Evolutionary conservation across 2,329 filamentous ascomycete genomes (phyloP).

Genomic region (Tolypocladium cylindrosporum): DNA sequence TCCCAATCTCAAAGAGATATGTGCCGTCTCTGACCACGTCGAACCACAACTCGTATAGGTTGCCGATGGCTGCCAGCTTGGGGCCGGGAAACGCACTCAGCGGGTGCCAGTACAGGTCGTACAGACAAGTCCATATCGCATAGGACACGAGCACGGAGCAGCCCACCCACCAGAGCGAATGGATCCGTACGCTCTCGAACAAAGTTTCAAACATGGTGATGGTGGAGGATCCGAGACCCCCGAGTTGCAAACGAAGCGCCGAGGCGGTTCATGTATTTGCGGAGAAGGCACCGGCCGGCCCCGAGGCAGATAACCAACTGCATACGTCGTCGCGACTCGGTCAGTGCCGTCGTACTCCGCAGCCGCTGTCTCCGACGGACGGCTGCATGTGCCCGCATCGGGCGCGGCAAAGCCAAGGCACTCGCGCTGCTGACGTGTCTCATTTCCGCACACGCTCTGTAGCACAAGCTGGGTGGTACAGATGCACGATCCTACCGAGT

Average conservation of each 20-base stretch:
- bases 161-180: background rate
- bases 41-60: conserved; percentile 18
- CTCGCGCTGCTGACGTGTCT: background rate
- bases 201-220: background rate
- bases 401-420: background rate
- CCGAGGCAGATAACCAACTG: background rate
- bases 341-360: too few relatives aligned
- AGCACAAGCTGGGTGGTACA: too few relatives aligned
- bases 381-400: too few relatives aligned
- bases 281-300: too few relatives aligned
- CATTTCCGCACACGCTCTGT: background rate
- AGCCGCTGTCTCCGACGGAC: too few relatives aligned
- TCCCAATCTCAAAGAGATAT: conserved; percentile 14
- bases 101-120: conserved; percentile 19
- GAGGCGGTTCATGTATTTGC: background rate
- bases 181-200: background rate
- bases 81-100: conserved; percentile 19
- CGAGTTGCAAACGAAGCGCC: background rate
- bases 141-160: background rate
- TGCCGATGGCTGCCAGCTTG: conserved; percentile 14
- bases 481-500: too few relatives aligned
- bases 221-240: too few relatives aligned
- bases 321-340: background rate
- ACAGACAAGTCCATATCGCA: conserved; percentile 7
- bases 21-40: conserved; percentile 12